Evolutionary conservation across 371 early-diverging fungal genomes (phyloP), one percentile per base, ranked within the genome.

Genomic region (Encephalitozoon intestinalis): DNA sequence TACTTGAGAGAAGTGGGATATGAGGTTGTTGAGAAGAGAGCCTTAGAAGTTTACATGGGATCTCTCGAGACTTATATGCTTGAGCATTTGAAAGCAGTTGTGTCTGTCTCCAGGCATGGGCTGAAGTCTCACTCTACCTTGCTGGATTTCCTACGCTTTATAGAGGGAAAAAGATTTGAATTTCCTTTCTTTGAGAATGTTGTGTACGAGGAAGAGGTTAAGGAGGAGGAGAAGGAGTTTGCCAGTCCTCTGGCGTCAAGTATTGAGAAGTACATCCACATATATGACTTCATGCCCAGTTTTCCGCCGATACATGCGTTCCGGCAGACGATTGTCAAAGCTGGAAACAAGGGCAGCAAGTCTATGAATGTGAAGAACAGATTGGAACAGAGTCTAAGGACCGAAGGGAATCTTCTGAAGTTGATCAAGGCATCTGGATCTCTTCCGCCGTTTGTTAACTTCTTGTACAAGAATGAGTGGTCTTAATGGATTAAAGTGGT

Each of bases 231-330:
- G 15, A 12, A 58, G 12, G 12, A 73, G 37, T 79, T 74, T 72
- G 52, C 43, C 46, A 75, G 77, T 74, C 71, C 74, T n/a, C 26
- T 83, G 30, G 69, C 74, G 34, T 54, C 76, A 12, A 58, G 71
- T 30, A 67, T 73, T 40, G 84, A 84, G 21, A 74, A 73, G 51
- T 79, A 78, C 28, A 74, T 82, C 15, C 81, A 84, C 53, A 82
- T 81, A 52, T 83, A 84, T 53, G 85, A 84, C 9, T 84, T 83
- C 58, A 76, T 84, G 70, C 85, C 85, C 0, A 63, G 70, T 9
- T 82, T 83, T 66, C 85, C 85, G 11, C 80, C 85, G 21, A 73
- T 67, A 28, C 85, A 84, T 70, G 83, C 85, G 4, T 84, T 81
- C 63, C 79, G 81, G 52, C 67, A 73, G 18, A 82, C 83, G 25